A percentile compares a stretch with the other conserved stretches of the same genome.
These are phyloP conservation scores for Gossypium turneri DNA, from an alignment of 345 rosid species.

Conservation along the genomic window DNA sequence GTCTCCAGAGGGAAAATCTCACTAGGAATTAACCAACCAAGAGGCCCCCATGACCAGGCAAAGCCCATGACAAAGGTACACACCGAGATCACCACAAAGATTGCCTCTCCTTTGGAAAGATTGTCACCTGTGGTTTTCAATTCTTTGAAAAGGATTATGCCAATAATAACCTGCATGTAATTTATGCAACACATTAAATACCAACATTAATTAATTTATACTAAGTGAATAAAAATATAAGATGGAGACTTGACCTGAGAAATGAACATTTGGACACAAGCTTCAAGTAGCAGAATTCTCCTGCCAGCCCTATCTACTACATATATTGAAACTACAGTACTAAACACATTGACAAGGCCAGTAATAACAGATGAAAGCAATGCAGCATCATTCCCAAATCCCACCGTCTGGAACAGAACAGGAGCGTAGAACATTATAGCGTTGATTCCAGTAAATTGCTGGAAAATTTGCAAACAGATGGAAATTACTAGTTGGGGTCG, in stretches of 20 bases:
- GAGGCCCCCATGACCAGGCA: constrained; percentile 68
- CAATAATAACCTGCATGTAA: constrained; percentile 18
- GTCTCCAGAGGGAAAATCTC: constrained; percentile 53
- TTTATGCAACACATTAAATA: no score
- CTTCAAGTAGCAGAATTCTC: constrained; percentile 49
- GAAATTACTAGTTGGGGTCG: constrained; percentile 36
- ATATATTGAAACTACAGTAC: constrained; percentile 55
- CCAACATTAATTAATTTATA: not conserved
- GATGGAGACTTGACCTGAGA: constrained; percentile 19
- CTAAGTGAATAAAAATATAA: not conserved
- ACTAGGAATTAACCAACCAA: constrained; percentile 58
- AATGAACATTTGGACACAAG: constrained; percentile 43
- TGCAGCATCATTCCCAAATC: constrained; percentile 51
- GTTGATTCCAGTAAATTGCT: constrained; percentile 27
- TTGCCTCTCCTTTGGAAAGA: constrained; percentile 17
- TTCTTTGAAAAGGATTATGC: constrained; percentile 20
- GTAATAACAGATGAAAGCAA: constrained; percentile 59
- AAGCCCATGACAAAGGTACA: constrained; percentile 42
- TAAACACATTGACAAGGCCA: constrained; percentile 48
- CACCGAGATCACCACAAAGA: constrained; percentile 30
- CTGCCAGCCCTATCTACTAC: constrained; percentile 54
- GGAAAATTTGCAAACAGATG: constrained; percentile 23
- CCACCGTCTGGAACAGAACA: constrained; percentile 57
- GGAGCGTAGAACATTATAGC: constrained; percentile 60
- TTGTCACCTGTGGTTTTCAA: constrained; percentile 23